Conservation (phyloP, 2,329 filamentous ascomycete genomes). For the Paramyrothecium roridum region DNA sequence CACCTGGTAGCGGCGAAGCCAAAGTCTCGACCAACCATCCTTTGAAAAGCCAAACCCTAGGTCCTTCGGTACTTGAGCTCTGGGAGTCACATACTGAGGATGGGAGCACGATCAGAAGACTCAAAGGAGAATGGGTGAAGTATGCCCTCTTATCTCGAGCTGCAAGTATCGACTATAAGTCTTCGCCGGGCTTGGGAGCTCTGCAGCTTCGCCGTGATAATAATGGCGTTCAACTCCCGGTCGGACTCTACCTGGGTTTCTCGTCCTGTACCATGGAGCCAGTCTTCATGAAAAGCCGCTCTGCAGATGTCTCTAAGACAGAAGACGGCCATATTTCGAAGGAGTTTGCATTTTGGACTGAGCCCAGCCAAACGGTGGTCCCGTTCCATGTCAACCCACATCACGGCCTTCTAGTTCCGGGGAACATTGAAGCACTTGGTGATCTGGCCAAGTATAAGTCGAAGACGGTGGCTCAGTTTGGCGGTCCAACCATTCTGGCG, state of each 20-base stretch:
- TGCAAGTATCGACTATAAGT: too few relatives aligned
- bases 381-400: background rate
- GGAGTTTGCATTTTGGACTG: background rate
- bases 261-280: background rate
- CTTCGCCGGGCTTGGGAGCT: too few relatives aligned
- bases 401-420: background rate
- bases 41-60: too few relatives aligned
- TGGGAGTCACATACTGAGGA: too few relatives aligned
- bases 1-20: too few relatives aligned
- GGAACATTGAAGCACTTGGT: background rate
- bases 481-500: background rate
- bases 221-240: too few relatives aligned
- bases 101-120: too few relatives aligned
- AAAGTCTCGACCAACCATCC: too few relatives aligned
- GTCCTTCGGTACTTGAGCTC: too few relatives aligned
- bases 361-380: background rate
- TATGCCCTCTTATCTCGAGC: too few relatives aligned
- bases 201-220: too few relatives aligned
- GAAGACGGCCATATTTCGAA: background rate
- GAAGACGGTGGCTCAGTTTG: background rate
- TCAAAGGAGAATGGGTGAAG: too few relatives aligned
- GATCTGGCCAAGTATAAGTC: background rate
- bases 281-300: background rate
- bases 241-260: background rate
- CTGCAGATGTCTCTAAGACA: background rate